A percentile compares a stretch with the other conserved stretches of the same genome.
Evolutionary conservation across 495 filamentous ascomycete genomes (phyloP).

Genomic region (Corynascus novoguineensis): DNA sequence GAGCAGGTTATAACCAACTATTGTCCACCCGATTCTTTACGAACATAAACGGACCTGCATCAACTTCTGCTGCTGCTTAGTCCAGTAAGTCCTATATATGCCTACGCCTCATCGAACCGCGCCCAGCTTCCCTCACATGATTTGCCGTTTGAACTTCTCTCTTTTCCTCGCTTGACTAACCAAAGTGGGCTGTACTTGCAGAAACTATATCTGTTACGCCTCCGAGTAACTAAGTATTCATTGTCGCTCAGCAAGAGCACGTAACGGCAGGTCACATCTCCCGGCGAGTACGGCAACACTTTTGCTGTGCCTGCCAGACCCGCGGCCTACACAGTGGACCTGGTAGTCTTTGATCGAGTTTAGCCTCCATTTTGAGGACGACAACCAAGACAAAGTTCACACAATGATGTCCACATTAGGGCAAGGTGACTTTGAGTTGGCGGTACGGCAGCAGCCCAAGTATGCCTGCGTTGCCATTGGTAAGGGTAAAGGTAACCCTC

Average conservation of each 20-base stretch:
- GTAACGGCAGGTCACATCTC: not conserved
- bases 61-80: not conserved
- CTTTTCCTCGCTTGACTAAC: not conserved
- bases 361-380: not conserved
- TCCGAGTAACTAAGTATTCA: not conserved
- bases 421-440: conserved; percentile 39
- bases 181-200: not conserved
- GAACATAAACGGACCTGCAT: conserved; percentile 2
- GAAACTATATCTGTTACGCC: not conserved
- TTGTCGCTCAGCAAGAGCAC: not conserved
- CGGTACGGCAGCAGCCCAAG: conserved; percentile 61
- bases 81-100: conserved; percentile 3
- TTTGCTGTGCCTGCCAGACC: not conserved
- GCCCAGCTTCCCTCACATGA: not conserved
- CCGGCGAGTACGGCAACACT: not conserved
- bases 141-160: not conserved
- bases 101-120: conserved; percentile 3
- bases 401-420: conserved; percentile 14
- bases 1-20: not conserved
- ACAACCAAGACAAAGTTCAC: not conserved
- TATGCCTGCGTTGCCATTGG: conserved; percentile 63
- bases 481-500: conserved; percentile 58
- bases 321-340: not conserved
- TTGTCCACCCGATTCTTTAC: not conserved
- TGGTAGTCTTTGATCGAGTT: not conserved